Evolutionary conservation across 2,329 filamentous ascomycete genomes (phyloP).

Genomic region (Sporothrix globosa): DNA sequence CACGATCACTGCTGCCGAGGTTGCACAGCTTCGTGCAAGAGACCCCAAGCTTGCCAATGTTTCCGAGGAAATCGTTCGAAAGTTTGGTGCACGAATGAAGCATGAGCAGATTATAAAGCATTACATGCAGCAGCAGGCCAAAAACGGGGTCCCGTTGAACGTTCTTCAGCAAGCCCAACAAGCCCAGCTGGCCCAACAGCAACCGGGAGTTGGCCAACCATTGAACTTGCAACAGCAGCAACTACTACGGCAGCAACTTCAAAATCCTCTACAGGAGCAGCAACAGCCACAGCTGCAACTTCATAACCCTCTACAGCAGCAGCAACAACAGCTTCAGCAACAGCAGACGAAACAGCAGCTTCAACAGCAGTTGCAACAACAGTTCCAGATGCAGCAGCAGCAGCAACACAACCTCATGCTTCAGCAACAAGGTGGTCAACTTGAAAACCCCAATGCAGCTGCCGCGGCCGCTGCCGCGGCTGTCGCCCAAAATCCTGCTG

Average conservation of each 20-base stretch:
- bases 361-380: slow-evolving; percentile 31
- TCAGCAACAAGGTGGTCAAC: slow-evolving; percentile 37
- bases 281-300: slow-evolving; percentile 35
- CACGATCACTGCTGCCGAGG: slow-evolving; percentile 31
- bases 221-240: slow-evolving; percentile 30
- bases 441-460: slow-evolving; percentile 32
- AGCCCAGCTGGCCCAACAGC: slow-evolving; percentile 38
- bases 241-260: slow-evolving; percentile 37
- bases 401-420: slow-evolving; percentile 34
- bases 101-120: slow-evolving; percentile 33
- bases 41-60: slow-evolving; percentile 33
- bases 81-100: slow-evolving; percentile 30
- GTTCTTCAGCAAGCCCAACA: slow-evolving; percentile 35
- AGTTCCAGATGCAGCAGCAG: slow-evolving; percentile 32
- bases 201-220: slow-evolving; percentile 18
- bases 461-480: slow-evolving; percentile 26
- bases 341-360: slow-evolving; percentile 37
- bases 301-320: slow-evolving; percentile 28
- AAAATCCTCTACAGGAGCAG: slow-evolving; percentile 29
- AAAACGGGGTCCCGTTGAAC: slow-evolving; percentile 26
- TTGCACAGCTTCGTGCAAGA: slow-evolving; percentile 30
- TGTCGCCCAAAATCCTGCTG: slow-evolving; percentile 19
- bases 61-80: slow-evolving; percentile 33
- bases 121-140: slow-evolving; percentile 31
- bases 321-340: slow-evolving; percentile 38